A percentile compares a stretch with the other conserved stretches of the same genome.
These are phyloP conservation scores for Mrakia gelida DNA, from an alignment of 768 basidiomycete genomes.

Conservation along the genomic window DNA sequence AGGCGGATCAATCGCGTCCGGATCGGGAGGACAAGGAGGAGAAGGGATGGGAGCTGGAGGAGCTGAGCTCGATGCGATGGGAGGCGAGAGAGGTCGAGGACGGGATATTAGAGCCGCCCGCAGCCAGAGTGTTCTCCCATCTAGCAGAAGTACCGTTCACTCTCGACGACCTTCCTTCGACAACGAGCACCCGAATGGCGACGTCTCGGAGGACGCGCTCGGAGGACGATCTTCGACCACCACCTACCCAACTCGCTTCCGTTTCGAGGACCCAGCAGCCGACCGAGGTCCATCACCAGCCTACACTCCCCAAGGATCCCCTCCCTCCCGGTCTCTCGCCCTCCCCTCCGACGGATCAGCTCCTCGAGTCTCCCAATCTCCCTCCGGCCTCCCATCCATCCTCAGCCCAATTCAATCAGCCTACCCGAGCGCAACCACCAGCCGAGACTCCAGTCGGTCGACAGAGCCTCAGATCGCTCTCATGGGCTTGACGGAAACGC, in stretches of 20 bases:
- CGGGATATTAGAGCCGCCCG: conserved; percentile 1
- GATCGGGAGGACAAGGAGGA: neutral
- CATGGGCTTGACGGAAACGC: neutral
- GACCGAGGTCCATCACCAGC: conserved; percentile 42
- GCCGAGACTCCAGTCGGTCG: conserved; percentile 20
- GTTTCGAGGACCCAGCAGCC: conserved; percentile 13
- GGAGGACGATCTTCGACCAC: conserved; percentile 1
- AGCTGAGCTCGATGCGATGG: neutral
- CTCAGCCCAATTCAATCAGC: conserved; percentile 29
- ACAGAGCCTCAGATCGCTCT: neutral
- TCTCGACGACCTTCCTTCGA: conserved; percentile 20
- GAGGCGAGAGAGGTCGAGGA: conserved; percentile 11
- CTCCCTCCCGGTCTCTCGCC: neutral
- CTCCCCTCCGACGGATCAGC: neutral
- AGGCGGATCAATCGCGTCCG: neutral
- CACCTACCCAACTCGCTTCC: conserved; percentile 11
- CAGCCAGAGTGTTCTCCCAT: conserved; percentile 15
- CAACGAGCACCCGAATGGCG: neutral
- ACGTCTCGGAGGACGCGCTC: neutral
- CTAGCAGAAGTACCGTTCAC: conserved; percentile 13
- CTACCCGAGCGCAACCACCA: conserved; percentile 7
- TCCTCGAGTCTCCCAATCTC: neutral
- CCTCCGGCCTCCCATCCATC: neutral
- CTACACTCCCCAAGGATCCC: conserved; percentile 37
- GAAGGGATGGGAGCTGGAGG: neutral